Evolutionary conservation across 1,284 basidiomycete genomes (phyloP).

Genomic region (Trichosporon asahii): DNA sequence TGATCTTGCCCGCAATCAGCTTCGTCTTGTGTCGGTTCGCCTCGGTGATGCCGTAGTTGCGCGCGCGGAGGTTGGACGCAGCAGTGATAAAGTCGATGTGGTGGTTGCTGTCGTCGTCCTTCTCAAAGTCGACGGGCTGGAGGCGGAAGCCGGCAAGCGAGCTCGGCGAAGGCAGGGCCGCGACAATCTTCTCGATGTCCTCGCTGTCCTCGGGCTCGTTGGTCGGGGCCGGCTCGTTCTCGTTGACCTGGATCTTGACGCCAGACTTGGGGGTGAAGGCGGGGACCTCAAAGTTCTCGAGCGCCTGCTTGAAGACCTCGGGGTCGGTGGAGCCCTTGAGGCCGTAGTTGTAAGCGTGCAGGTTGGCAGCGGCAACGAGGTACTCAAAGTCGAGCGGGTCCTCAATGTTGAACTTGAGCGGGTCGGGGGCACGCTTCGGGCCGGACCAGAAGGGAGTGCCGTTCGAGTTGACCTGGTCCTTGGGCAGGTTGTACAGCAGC

Average conservation of each 20-base stretch:
- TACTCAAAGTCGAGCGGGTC: slow-evolving; percentile 83
- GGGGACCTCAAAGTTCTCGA: slow-evolving; percentile 82
- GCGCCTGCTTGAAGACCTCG: slow-evolving; percentile 74
- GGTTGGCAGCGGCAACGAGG: slow-evolving; percentile 88
- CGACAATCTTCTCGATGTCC: slow-evolving; percentile 60
- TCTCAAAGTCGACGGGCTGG: slow-evolving; percentile 95
- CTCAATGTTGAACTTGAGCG: slow-evolving; percentile 78
- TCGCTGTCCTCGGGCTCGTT: slow-evolving; percentile 59
- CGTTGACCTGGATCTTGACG: slow-evolving; percentile 90
- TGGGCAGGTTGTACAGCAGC: slow-evolving; percentile 88
- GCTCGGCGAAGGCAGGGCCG: slow-evolving; percentile 77
- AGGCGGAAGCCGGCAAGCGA: slow-evolving; percentile 92
- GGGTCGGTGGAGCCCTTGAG: slow-evolving; percentile 84
- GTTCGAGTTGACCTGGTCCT: slow-evolving; percentile 81
- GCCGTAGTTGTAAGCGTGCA: slow-evolving; percentile 98
- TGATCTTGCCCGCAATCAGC: slow-evolving; percentile 99
- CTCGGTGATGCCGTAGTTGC: slow-evolving; percentile 86
- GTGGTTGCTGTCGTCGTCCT: slow-evolving; percentile 96
- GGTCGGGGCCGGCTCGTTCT: slow-evolving; percentile 72
- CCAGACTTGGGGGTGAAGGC: slow-evolving; percentile 89
- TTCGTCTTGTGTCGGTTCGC: slow-evolving; percentile 95
- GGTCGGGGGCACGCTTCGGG: slow-evolving; percentile 96
- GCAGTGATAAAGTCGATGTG: slow-evolving; percentile 99
- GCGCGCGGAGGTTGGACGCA: slow-evolving; percentile 92
- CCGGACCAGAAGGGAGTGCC: slow-evolving; percentile 97